phyloP scores from a whole-genome alignment of 805 yeast genomes.

The Wickerhamomyces strasburgensis region DNA sequence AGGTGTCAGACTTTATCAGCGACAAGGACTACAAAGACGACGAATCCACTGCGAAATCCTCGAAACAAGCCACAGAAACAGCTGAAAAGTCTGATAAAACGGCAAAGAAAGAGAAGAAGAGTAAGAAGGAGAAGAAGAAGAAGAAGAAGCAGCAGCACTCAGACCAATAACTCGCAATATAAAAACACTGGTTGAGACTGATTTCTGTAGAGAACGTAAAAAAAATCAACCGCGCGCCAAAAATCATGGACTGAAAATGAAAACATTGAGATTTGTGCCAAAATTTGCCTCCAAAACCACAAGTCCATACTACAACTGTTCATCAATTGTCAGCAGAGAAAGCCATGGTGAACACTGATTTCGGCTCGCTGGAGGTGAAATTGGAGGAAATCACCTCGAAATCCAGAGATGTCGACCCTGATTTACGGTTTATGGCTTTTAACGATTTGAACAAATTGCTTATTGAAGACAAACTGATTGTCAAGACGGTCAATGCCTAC shows the following conservation, averaged over 20 bases:
- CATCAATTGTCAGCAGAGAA: slow-evolving; percentile 9
- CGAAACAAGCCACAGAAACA: slow-evolving; percentile 1
- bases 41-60: slow-evolving; percentile 5
- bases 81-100: slow-evolving; percentile 1
- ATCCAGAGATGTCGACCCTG: slow-evolving; percentile 69
- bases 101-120: slow-evolving; percentile 13
- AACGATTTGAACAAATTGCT: slow-evolving; percentile 58
- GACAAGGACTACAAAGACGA: slow-evolving; percentile 6
- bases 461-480: slow-evolving; percentile 24
- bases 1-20: slow-evolving; percentile 32
- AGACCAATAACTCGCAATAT: too few species aligned
- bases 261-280: too few species aligned
- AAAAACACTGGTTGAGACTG: too few species aligned
- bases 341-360: slow-evolving; percentile 16
- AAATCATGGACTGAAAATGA: too few species aligned
- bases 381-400: slow-evolving; percentile 31
- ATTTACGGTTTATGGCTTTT: slow-evolving; percentile 79
- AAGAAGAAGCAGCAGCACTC: slow-evolving; percentile 3
- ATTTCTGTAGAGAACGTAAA: too few species aligned
- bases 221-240: too few species aligned
- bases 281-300: too few species aligned
- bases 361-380: slow-evolving; percentile 26
- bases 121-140: slow-evolving; percentile 13
- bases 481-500: slow-evolving; percentile 25
- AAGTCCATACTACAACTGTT: neutral